Base-by-base conservation (phyloP, 2,329 filamentous ascomycete species). In the Zymoseptoria crescenta region DNA sequence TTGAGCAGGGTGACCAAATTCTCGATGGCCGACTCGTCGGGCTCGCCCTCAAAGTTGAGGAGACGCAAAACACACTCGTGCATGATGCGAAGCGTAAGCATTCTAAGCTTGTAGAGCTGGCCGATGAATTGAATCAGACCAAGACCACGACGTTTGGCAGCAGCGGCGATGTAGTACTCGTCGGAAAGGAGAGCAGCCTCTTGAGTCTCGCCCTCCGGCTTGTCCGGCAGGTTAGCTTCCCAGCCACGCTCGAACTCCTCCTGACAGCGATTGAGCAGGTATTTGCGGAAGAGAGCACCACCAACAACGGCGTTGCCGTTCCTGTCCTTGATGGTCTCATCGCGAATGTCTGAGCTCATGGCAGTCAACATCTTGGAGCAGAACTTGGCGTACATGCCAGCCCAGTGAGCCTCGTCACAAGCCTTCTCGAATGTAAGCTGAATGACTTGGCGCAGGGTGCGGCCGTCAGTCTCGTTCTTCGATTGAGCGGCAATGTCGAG, bases 11-110 rank as follows among this genome's bases (percentile, higher is more conserved):
- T 96, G 69, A 87, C 91, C 75, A 99, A 85, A 67, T 91, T 96
- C 81, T 99, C 94, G 61, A 99, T 88, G 74, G 96, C 92, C 56
- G 93, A 89, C 77, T 99, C 94, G 68, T 99, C 94, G 51, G 94
- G 94, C 62, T 91, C 80, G 62, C 90, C 91, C 71, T 93, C 88
- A 76, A 95, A 97, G 77, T 99, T 93, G 66, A 99, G 89, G 64
- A 99, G 84, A 77, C 96, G 96, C 79, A 91, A 87, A 28, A 99
- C 91, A 83, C 94, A 99, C 77, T 96, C 91, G 80, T 99, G 93
- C 94, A 99, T 99, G 77, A 99, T 99, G 74, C 93, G 89, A 75
- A 96, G 90, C 62, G 94, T 99, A 75, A 99, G 83, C 94, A 99
- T 99, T 74, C 88, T 87, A 62, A 99, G 86, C 82, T 97, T 99